A percentile compares a stretch with the other conserved stretches of the same genome.
Conservation (phyloP, 306 rosid genomes). For the Lathyrus aphaca region DNA sequence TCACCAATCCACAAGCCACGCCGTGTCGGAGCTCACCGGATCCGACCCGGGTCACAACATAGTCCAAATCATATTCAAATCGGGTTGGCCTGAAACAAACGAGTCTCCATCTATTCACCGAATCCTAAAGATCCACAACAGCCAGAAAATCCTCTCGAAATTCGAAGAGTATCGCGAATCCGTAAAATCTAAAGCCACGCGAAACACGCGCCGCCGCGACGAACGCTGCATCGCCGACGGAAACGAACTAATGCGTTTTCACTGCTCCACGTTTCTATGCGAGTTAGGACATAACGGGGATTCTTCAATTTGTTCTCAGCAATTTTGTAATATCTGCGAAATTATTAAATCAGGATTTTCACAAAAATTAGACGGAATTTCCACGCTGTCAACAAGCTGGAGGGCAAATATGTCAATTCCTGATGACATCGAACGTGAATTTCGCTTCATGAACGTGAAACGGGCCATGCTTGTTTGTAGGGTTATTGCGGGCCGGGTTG, state of each 20-base stretch:
- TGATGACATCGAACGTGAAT: conserved; percentile 78
- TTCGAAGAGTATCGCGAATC: conserved; percentile 86
- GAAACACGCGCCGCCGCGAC: conserved; percentile 54
- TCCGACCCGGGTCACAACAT: conserved; percentile 92
- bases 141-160: conserved; percentile 73
- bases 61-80: conserved; percentile 80
- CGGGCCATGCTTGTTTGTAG: conserved; percentile 91
- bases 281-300: conserved; percentile 74
- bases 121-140: conserved; percentile 86
- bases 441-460: conserved; percentile 83
- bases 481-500: conserved; percentile 91
- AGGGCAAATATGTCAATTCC: conserved; percentile 87
- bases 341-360: conserved; percentile 88
- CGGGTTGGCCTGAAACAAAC: conserved; percentile 70
- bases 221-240: conserved; percentile 95
- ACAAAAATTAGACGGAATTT: conserved; percentile 82
- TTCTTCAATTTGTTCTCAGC: conserved; percentile 72
- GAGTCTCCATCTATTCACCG: conserved; percentile 53
- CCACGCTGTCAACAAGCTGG: conserved; percentile 86
- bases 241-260: conserved; percentile 89
- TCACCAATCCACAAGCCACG: conserved; percentile 72
- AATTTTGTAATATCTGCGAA: conserved; percentile 82
- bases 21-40: conserved; percentile 73
- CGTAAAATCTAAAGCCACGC: conserved; percentile 69
- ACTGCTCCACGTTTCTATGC: conserved; percentile 82